Evolutionary conservation across 164 flowering plant genomes (phyloP).

Genomic region (Dillenia turbinata): DNA sequence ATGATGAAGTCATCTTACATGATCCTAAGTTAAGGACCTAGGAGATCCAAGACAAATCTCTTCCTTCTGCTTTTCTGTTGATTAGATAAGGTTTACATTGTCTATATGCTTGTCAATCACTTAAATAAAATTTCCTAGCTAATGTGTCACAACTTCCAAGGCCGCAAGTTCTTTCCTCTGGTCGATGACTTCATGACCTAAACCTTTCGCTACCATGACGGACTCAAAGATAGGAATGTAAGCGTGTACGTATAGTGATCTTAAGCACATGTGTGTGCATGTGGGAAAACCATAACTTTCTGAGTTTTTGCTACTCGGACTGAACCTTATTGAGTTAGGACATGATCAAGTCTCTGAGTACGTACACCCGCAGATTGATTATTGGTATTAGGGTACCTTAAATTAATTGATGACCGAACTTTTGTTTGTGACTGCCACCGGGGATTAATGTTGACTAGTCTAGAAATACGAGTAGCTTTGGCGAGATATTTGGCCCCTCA

Average conservation of each 20-base stretch:
- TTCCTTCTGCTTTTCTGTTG: conserved; percentile 7
- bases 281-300: too few species aligned
- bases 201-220: conserved; percentile 5
- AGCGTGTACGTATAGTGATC: too few species aligned
- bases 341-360: neutral
- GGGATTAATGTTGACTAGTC: neutral
- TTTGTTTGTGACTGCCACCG: neutral
- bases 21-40: too few species aligned
- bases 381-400: neutral
- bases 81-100: conserved; percentile 5
- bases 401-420: too few species aligned
- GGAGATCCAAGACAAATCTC: neutral
- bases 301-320: too few species aligned
- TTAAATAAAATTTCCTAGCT: conserved; percentile 5
- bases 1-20: too few species aligned
- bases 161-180: neutral
- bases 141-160: neutral
- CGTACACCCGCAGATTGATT: neutral
- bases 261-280: too few species aligned
- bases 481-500: conserved; percentile 1
- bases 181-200: neutral
- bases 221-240: too few species aligned
- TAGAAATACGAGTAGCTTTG: neutral
- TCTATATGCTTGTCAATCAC: conserved; percentile 9
- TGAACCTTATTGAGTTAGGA: too few species aligned